Percentiles rank a stretch among this genome's conserved stretches.
phyloP scores from a whole-genome alignment of 495 filamentous ascomycete genomes.

The Aspergillus bertholletiae region DNA sequence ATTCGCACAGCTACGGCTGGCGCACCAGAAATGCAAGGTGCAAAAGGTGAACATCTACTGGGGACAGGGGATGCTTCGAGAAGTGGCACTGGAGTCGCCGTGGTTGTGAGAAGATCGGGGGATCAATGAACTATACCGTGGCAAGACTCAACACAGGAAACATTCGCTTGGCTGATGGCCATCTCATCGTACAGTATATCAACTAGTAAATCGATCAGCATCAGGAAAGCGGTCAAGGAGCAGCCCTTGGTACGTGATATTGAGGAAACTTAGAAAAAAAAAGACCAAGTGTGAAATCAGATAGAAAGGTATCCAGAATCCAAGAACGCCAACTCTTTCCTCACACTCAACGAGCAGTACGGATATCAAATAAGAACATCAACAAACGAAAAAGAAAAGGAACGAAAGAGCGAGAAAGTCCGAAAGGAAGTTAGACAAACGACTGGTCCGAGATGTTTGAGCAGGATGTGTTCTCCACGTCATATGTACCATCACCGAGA shows the following conservation, averaged over 20 bases:
- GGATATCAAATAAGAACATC: slow-evolving; percentile 7
- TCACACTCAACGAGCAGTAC: background rate
- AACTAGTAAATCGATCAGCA: background rate
- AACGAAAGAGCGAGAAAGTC: background rate
- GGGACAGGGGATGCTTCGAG: background rate
- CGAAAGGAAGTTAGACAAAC: background rate
- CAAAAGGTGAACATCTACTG: background rate
- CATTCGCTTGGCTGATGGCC: background rate
- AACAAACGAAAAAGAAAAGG: background rate
- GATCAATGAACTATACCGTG: background rate
- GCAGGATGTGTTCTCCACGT: background rate
- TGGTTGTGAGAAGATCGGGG: background rate
- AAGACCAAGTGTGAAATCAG: background rate
- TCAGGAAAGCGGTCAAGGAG: background rate
- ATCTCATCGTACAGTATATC: background rate
- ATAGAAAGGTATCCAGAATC: background rate
- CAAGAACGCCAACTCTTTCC: slow-evolving; percentile 4
- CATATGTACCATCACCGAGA: background rate
- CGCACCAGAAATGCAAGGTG: background rate
- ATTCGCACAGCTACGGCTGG: background rate
- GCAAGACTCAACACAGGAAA: background rate
- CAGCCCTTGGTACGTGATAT: background rate
- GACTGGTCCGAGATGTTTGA: background rate
- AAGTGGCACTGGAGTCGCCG: background rate
- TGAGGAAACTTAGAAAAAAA: background rate